phyloP scores from a whole-genome alignment of 2,329 filamentous ascomycete species.

The Aspergillus melleus region DNA sequence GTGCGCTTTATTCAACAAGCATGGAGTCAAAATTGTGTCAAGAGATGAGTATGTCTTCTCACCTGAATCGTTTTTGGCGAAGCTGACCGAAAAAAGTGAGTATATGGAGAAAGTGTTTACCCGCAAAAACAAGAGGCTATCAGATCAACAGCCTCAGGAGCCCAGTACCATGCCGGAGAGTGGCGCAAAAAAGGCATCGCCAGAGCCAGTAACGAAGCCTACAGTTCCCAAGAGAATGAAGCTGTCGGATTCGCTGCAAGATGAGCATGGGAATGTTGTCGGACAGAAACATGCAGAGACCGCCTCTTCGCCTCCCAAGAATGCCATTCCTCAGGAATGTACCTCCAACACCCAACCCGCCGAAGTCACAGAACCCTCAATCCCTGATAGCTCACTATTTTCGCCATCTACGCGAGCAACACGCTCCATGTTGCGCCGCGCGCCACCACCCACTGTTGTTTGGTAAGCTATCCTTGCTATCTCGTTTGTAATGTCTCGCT shows the following conservation, averaged over 20 bases:
- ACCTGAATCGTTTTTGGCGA: neutral
- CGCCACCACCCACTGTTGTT: slow-evolving; percentile 17
- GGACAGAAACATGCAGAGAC: slow-evolving; percentile 4
- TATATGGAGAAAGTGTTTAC: slow-evolving; percentile 37
- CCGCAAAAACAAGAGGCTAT: neutral
- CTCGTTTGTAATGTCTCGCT: neutral
- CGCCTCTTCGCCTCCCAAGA: slow-evolving; percentile 5
- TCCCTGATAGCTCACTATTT: slow-evolving; percentile 19
- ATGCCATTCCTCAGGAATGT: neutral
- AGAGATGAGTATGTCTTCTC: slow-evolving; percentile 29
- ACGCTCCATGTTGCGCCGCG: slow-evolving; percentile 30
- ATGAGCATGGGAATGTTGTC: slow-evolving; percentile 16
- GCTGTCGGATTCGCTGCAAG: slow-evolving; percentile 32
- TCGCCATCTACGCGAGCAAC: slow-evolving; percentile 25
- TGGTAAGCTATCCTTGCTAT: slow-evolving; percentile 12
- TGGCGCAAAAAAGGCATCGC: slow-evolving; percentile 4
- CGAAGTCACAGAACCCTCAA: slow-evolving; percentile 27
- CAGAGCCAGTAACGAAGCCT: slow-evolving; percentile 4
- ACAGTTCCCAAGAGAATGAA: slow-evolving; percentile 27
- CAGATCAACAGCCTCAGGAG: slow-evolving; percentile 3
- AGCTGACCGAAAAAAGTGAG: slow-evolving; percentile 22
- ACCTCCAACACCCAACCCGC: slow-evolving; percentile 11
- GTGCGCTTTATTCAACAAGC: slow-evolving; percentile 14
- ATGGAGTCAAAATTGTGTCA: slow-evolving; percentile 10
- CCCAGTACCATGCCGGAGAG: slow-evolving; percentile 18